A percentile compares a stretch with the other conserved stretches of the same genome.
Conservation (phyloP, 2,329 filamentous ascomycete species). For the Chalaropsis ovoidea region DNA sequence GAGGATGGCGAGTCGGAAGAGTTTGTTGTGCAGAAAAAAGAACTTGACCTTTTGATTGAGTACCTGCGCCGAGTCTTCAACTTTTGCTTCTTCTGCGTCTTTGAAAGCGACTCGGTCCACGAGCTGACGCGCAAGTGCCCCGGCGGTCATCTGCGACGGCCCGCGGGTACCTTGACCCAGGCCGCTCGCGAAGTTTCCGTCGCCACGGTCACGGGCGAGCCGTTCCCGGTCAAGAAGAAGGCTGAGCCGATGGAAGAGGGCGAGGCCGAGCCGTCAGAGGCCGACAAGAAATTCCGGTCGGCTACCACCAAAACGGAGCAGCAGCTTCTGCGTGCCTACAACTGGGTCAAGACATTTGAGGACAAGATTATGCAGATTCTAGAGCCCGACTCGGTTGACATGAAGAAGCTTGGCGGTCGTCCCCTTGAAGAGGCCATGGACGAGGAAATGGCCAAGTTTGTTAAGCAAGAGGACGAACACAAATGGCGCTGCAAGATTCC, state of each 20-base stretch:
- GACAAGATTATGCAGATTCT: conserved; percentile 91
- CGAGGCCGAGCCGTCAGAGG: conserved; percentile 37
- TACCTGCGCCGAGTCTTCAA: conserved; percentile 95
- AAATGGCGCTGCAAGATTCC: conserved; percentile 96
- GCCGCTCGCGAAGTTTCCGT: conserved; percentile 74
- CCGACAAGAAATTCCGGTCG: conserved; percentile 63
- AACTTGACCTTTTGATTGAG: conserved; percentile 88
- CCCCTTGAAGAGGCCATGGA: conserved; percentile 74
- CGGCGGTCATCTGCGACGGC: conserved; percentile 89
- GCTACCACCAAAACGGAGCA: conserved; percentile 70
- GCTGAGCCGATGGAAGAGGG: conserved; percentile 54
- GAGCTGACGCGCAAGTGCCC: conserved; percentile 93
- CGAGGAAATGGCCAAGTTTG: conserved; percentile 74
- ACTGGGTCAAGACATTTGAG: conserved; percentile 98
- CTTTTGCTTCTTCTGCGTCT: conserved; percentile 99
- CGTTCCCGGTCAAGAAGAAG: conserved; percentile 75
- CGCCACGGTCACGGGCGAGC: conserved; percentile 70
- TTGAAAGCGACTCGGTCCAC: conserved; percentile 94
- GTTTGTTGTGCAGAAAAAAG: conserved; percentile 85
- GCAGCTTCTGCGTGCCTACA: conserved; percentile 87
- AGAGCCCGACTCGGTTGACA: conserved; percentile 76
- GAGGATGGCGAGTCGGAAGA: conserved; percentile 88
- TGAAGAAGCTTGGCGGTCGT: conserved; percentile 84
- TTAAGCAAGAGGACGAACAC: conserved; percentile 95
- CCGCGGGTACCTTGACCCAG: conserved; percentile 71